These are phyloP conservation scores for Trichoderma endophyticum DNA, from an alignment of 2,329 filamentous ascomycete species.

Conservation along the genomic window DNA sequence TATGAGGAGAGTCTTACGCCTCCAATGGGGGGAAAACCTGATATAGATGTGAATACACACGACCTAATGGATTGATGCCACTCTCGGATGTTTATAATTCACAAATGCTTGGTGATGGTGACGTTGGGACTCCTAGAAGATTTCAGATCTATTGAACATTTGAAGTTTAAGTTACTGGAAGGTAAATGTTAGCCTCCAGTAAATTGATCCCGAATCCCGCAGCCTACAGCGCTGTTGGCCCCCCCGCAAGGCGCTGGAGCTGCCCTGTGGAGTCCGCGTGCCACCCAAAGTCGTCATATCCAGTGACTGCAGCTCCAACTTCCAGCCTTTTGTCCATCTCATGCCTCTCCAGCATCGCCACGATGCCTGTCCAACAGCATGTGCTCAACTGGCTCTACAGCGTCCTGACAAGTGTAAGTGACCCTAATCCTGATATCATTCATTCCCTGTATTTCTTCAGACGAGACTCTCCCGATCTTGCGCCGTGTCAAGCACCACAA, in stretches of 20 bases:
- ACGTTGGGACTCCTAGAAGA: background rate
- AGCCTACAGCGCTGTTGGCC: background rate
- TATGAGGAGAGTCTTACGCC: background rate
- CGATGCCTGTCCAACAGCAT: conserved; percentile 76
- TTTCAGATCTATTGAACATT: background rate
- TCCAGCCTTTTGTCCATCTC: background rate
- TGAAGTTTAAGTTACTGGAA: background rate
- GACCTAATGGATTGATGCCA: background rate
- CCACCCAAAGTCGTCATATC: background rate
- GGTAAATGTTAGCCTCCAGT: background rate
- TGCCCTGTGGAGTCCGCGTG: background rate
- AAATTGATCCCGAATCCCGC: background rate
- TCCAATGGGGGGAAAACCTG: background rate
- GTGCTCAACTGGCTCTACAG: conserved; percentile 95
- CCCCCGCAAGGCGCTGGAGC: conserved; percentile 3
- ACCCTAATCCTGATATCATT: background rate
- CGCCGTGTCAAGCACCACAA: background rate
- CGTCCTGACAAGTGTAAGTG: conserved; percentile 70
- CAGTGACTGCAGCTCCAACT: background rate
- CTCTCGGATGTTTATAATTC: background rate
- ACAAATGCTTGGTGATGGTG: background rate
- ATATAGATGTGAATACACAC: background rate
- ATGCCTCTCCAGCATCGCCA: conserved; percentile 18
- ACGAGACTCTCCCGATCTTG: background rate
- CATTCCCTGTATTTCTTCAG: too few relatives aligned